These are phyloP conservation scores for Cicer chorassanicum DNA, from an alignment of 306 rosid genomes.

Conservation along the genomic window DNA sequence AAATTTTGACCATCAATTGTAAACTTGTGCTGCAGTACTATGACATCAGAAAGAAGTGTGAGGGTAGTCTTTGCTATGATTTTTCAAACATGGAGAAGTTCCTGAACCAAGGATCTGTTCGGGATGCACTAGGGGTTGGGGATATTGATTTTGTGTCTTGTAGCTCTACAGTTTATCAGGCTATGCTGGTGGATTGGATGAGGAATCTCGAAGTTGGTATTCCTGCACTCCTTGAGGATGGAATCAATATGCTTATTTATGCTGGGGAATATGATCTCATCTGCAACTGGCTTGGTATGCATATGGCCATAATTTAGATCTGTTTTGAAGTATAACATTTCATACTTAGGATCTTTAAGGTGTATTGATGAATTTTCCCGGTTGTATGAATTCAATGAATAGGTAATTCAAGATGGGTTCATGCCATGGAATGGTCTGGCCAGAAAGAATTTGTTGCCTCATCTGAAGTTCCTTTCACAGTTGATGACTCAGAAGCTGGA, in stretches of 20 bases:
- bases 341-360: constrained; percentile 20
- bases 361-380: constrained; percentile 37
- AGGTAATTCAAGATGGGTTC: constrained; percentile 99
- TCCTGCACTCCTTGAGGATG: constrained; percentile 94
- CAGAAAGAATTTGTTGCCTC: constrained; percentile 74
- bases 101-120: constrained; percentile 72
- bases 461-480: constrained; percentile 72
- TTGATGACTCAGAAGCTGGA: constrained; percentile 85
- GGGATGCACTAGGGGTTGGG: constrained; percentile 87
- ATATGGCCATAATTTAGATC: constrained; percentile 30
- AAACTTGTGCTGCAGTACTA: constrained; percentile 71
- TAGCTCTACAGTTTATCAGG: constrained; percentile 82
- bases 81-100: constrained; percentile 93
- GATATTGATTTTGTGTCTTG: constrained; percentile 86
- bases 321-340: constrained; percentile 19
- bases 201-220: constrained; percentile 94
- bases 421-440: constrained; percentile 97
- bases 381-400: constrained; percentile 44
- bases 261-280: constrained; percentile 98
- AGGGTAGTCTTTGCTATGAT: constrained; percentile 89
- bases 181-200: constrained; percentile 98
- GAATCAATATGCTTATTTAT: constrained; percentile 80
- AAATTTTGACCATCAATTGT: constrained; percentile 47
- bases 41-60: constrained; percentile 90
- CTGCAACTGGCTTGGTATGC: constrained; percentile 98